Base-by-base conservation (phyloP, 495 filamentous ascomycete species). In the Bryoglossum gracile region DNA sequence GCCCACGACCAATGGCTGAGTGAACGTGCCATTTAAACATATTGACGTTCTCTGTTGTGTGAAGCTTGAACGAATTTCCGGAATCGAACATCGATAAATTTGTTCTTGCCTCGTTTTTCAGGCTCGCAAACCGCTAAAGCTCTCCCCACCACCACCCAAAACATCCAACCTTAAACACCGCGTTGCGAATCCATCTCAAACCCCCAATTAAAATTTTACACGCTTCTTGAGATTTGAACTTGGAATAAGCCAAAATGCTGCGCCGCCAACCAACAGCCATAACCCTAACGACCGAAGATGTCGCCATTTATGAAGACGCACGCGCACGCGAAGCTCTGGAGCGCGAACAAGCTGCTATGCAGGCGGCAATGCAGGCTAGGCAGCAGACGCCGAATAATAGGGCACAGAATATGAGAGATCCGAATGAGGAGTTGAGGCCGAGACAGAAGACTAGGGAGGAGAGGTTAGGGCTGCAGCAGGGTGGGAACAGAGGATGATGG, bases 191-290 rank as follows among this genome's bases (percentile, higher is more conserved):
- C n/a, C n/a, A n/a, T n/a, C n/a, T n/a, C n/a, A n/a, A n/a, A n/a
- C n/a, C n/a, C n/a, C n/a, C n/a, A n/a, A n/a, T n/a, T n/a, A n/a
- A n/a, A n/a, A n/a, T n/a, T n/a, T n/a, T n/a, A n/a, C n/a, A n/a
- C n/a, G n/a, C n/a, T n/a, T n/a, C n/a, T n/a, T n/a, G n/a, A n/a
- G n/a, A 30, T 5, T 30, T 30, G 13, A 30, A 30, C 26, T 5
- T 30, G 5, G 6, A 18, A 37, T 37, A n/a, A n/a, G 5, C 18
- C 41, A 55, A 28, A 18, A 94, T 94, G 87, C 82, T 94, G 48
- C 87, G 87, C 58, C 82, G 87, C 28, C 81, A 84, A 39, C 83
- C 86, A 2, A 94, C 87, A 4, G 73, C 80, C 22, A 85, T 94
- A 53, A 74, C 78, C 43, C 72, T 94, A 30, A 91, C 87, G 0